A percentile compares a stretch with the other conserved stretches of the same genome.
Evolutionary conservation across 768 basidiomycete genomes (phyloP).

Genomic region (Mycena metata): DNA sequence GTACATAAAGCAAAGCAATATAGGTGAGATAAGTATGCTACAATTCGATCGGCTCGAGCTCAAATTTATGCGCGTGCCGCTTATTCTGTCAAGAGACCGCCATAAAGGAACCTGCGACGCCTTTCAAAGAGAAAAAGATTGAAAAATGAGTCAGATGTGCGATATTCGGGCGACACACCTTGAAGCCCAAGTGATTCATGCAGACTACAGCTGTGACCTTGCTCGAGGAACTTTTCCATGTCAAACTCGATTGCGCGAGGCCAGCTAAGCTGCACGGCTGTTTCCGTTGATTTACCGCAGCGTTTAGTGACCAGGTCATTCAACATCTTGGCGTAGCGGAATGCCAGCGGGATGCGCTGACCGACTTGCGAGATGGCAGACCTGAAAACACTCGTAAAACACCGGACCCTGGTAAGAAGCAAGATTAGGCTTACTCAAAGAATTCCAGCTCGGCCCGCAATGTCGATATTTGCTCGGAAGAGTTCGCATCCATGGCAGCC

Average conservation of each 20-base stretch:
- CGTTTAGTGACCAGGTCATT: constrained; percentile 59
- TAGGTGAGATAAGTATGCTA: neutral
- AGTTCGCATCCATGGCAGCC: constrained; percentile 70
- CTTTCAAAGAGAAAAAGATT: no score
- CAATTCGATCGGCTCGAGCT: neutral
- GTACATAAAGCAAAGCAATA: no score
- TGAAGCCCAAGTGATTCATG: constrained; percentile 37
- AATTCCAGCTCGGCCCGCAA: constrained; percentile 76
- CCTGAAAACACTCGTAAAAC: constrained; percentile 48
- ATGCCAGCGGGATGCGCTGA: constrained; percentile 75
- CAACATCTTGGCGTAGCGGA: constrained; percentile 71
- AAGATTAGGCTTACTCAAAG: constrained; percentile 65
- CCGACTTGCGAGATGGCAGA: constrained; percentile 73
- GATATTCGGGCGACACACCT: neutral
- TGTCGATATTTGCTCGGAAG: constrained; percentile 68
- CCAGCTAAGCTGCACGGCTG: constrained; percentile 13
- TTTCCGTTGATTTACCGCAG: constrained; percentile 45
- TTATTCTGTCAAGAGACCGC: constrained; percentile 19
- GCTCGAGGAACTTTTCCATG: constrained; percentile 18
- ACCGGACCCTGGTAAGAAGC: neutral
- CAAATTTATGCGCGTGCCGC: no score
- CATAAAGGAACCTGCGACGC: constrained; percentile 10
- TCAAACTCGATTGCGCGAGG: constrained; percentile 29
- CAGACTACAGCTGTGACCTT: neutral
- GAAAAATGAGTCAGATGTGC: no score